Base-by-base conservation (phyloP, 2,329 filamentous ascomycete species). In the Hortaea werneckii region DNA sequence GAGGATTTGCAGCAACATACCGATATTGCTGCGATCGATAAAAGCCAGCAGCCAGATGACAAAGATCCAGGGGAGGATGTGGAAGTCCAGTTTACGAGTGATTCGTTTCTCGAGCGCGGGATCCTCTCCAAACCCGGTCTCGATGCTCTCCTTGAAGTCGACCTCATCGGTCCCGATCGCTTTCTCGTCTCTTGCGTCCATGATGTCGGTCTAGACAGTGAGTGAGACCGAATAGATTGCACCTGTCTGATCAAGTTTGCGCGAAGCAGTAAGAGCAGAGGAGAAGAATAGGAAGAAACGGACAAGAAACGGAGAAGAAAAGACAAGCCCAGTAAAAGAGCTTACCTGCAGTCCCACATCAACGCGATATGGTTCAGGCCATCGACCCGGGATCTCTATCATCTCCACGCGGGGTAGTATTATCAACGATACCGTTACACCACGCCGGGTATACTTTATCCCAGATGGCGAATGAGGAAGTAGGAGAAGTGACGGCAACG, bases 41-140 rank as follows among this genome's bases (percentile, higher is more conserved):
- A 72, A 72, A 6, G 69, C 67, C n/a, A 72, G 60, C 4, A 72
- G 62, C 66, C 67, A 72, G 10, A 73, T 60, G 7, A 61, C 58
- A 40, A 72, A 72, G 5, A 72, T 60, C 67, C 67, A 71, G 4
- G 69, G 69, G 8, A 73, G 53, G 29, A 72, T 63, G 40, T 67
- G 68, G 1, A 54, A 45, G 53, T 72, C 69, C 42, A 72, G 64
- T 41, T 67, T 69, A 20, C 64, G 56, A 9, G 64, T 71, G 30
- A 72, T 59, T 12, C 39, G 39, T 28, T 43, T 29, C 9, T 54
- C 51, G 27, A 49, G 44, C 11, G 37, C 41, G 2, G 50, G 37
- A 29, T 53, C 45, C 6, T 45, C 47, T 6, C 27, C 29, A 7
- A 11, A 10, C 11, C 28, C 43, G 5, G 29, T 26, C 1, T 29